Percentiles rank a stretch among this genome's conserved stretches.
Evolutionary conservation across 306 rosid genomes (phyloP).

Genomic region (Medicago lupulina): DNA sequence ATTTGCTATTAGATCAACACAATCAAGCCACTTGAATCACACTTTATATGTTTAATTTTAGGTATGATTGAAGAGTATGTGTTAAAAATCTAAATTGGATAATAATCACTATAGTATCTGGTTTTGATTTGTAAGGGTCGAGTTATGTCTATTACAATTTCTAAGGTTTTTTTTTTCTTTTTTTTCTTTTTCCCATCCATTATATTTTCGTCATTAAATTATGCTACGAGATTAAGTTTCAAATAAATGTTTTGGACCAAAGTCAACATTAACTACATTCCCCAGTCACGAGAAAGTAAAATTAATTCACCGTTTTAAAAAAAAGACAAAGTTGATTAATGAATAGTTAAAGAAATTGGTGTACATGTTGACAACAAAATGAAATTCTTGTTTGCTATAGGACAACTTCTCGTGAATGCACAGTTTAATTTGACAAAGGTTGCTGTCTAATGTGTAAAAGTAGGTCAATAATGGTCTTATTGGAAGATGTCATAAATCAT

Average conservation of each 20-base stretch:
- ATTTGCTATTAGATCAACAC: too few species aligned
- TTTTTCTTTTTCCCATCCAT: too few species aligned
- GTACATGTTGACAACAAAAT: slow-evolving; percentile 39
- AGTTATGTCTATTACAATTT: not conserved
- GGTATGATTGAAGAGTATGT: too few species aligned
- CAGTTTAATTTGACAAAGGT: slow-evolving; percentile 45
- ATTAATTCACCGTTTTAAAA: not conserved
- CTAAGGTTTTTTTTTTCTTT: not conserved
- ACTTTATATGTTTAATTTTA: too few species aligned
- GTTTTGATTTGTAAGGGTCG: too few species aligned
- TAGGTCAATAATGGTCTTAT: slow-evolving; percentile 40
- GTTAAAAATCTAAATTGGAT: too few species aligned
- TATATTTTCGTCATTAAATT: slow-evolving; percentile 13
- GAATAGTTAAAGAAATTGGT: slow-evolving; percentile 35
- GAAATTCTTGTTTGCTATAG: slow-evolving; percentile 36
- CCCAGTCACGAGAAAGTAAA: slow-evolving; percentile 26
- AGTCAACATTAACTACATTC: slow-evolving; percentile 23
- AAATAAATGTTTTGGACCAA: slow-evolving; percentile 23
- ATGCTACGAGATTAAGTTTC: slow-evolving; percentile 3
- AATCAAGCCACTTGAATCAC: too few species aligned
- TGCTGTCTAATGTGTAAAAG: slow-evolving; percentile 35
- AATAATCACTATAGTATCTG: too few species aligned
- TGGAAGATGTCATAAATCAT: slow-evolving; percentile 36
- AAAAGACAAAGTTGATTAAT: slow-evolving; percentile 35
- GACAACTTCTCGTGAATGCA: slow-evolving; percentile 46